Percentiles rank a stretch among this genome's conserved stretches.
These are phyloP conservation scores for Xylariaceae sp. DNA, from an alignment of 2,329 filamentous ascomycete genomes.

Conservation along the genomic window DNA sequence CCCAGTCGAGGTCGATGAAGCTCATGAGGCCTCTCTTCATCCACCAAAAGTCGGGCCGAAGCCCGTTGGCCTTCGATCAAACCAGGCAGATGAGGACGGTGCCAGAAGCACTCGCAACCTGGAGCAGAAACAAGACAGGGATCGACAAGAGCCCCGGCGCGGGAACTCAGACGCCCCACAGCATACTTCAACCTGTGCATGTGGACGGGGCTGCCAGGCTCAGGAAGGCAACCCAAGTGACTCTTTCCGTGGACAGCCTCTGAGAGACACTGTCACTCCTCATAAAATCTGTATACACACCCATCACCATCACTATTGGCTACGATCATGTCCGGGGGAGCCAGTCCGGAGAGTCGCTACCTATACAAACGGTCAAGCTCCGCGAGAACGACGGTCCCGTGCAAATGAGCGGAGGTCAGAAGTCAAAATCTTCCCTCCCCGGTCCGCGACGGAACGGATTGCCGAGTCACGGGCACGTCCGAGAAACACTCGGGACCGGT, in stretches of 20 bases:
- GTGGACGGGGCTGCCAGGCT: constrained; percentile 6
- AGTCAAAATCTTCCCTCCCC: constrained; percentile 20
- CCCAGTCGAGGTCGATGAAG: constrained; percentile 28
- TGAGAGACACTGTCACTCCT: not conserved
- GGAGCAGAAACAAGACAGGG: constrained; percentile 8
- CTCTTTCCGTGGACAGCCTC: no score
- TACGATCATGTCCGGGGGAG: constrained; percentile 30
- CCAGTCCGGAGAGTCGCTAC: constrained; percentile 3
- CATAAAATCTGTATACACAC: constrained; percentile 47
- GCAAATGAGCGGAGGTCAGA: constrained; percentile 6
- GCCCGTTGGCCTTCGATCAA: constrained; percentile 14
- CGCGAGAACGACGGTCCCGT: constrained; percentile 2
- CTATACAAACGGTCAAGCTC: not conserved
- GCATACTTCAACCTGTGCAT: constrained; percentile 5
- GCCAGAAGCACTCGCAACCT: constrained; percentile 5
- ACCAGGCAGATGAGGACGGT: constrained; percentile 5
- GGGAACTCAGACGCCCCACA: constrained; percentile 6
- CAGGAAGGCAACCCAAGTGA: constrained; percentile 2
- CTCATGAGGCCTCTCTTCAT: constrained; percentile 24
- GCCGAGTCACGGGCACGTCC: constrained; percentile 20
- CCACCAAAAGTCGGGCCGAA: constrained; percentile 23
- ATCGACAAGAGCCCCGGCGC: constrained; percentile 5
- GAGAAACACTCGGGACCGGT: constrained; percentile 21
- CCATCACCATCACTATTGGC: constrained; percentile 61
- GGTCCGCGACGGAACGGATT: constrained; percentile 20